Percentiles rank a stretch among this genome's conserved stretches.
phyloP scores from a whole-genome alignment of 495 filamentous ascomycete species.

The Amniculicola lignicola region DNA sequence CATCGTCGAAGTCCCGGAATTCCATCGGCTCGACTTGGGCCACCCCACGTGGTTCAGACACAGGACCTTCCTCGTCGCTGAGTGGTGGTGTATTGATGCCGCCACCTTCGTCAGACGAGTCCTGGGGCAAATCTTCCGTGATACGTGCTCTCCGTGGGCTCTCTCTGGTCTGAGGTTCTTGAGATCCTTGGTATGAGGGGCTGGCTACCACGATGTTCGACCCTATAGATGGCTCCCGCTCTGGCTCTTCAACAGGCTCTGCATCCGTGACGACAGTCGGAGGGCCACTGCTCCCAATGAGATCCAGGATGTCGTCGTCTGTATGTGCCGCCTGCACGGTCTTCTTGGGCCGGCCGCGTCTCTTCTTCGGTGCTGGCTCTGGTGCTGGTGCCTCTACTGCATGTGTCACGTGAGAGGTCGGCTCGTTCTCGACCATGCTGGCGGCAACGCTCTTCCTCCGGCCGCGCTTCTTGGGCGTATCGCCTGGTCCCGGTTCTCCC shows the following conservation, averaged over 20 bases:
- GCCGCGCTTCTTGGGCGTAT: too few relatives aligned
- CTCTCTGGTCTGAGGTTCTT: too few relatives aligned
- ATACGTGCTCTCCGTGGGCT: too few relatives aligned
- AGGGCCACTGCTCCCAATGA: too few relatives aligned
- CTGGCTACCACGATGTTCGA: too few relatives aligned
- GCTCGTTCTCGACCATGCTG: background rate
- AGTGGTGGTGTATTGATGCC: constrained; percentile 4
- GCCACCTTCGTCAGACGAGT: background rate
- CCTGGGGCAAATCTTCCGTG: too few relatives aligned
- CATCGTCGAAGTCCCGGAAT: background rate
- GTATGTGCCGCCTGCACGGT: constrained; percentile 14
- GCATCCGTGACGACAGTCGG: too few relatives aligned
- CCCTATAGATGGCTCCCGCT: too few relatives aligned
- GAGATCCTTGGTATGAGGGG: too few relatives aligned
- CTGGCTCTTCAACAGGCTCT: too few relatives aligned
- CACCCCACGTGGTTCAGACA: background rate
- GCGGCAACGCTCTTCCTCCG: background rate
- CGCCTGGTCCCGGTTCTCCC: too few relatives aligned
- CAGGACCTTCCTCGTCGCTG: constrained; percentile 12
- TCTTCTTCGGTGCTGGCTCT: constrained; percentile 27
- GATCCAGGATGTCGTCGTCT: constrained; percentile 11
- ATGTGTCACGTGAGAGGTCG: too few relatives aligned
- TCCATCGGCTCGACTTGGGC: background rate
- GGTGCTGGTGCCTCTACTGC: background rate
- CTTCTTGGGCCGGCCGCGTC: constrained; percentile 30